Conservation (phyloP, 164 flowering plant species). For the Amborella trichopoda region DNA sequence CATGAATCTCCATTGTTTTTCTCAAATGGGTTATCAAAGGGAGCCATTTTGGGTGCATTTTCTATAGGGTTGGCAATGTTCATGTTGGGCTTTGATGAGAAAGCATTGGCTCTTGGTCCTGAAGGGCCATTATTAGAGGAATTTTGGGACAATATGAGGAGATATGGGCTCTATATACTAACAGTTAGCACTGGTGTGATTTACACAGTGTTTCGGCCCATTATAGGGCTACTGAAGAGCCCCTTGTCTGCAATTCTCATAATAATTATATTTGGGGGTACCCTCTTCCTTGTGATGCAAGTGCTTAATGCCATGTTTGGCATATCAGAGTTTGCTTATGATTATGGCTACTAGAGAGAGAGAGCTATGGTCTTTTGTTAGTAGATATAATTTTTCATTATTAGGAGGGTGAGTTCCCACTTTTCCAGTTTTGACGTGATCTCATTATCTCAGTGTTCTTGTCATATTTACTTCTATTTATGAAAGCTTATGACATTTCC, state of each 20-base stretch:
- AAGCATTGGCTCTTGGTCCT: conserved; percentile 77
- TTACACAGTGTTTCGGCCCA: conserved; percentile 55
- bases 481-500: too few relatives aligned
- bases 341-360: conserved; percentile 38
- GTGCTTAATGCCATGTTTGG: conserved; percentile 79
- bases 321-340: conserved; percentile 56
- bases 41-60: conserved; percentile 34
- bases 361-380: background rate
- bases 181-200: conserved; percentile 85
- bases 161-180: conserved; percentile 62
- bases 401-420: too few relatives aligned
- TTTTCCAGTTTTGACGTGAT: too few relatives aligned
- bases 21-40: too few relatives aligned
- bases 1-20: too few relatives aligned
- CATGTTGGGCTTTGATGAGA: conserved; percentile 36
- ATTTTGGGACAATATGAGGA: conserved; percentile 88
- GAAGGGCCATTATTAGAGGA: conserved; percentile 91
- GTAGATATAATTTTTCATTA: too few relatives aligned
- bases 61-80: conserved; percentile 42
- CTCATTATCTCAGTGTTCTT: too few relatives aligned
- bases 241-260: conserved; percentile 73
- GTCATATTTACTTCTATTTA: too few relatives aligned
- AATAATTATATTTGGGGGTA: conserved; percentile 42
- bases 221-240: conserved; percentile 61
- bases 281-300: conserved; percentile 50